phyloP scores from a whole-genome alignment of 176 grass and related monocot genomes.

The Calamus simplicifolius region DNA sequence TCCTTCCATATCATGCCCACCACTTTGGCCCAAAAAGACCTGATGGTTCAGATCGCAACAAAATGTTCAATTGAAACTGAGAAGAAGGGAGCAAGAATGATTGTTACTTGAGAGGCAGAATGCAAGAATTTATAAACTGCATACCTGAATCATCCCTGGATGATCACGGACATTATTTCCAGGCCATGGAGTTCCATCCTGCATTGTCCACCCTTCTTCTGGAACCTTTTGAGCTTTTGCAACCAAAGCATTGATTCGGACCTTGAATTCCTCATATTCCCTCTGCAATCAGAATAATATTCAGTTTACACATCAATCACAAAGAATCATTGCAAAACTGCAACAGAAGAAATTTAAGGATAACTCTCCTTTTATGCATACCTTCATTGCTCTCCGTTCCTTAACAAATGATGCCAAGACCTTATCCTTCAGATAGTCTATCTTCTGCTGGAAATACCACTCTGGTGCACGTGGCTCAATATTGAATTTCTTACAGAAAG shows the following conservation, averaged over 20 bases:
- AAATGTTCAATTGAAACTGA: slow-evolving; percentile 8
- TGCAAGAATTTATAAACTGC: background rate
- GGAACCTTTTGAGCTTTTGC: slow-evolving; percentile 86
- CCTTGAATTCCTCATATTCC: slow-evolving; percentile 92
- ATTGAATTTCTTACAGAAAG: slow-evolving; percentile 82
- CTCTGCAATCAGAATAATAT: slow-evolving; percentile 41
- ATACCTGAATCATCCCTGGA: slow-evolving; percentile 96
- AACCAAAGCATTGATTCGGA: slow-evolving; percentile 88
- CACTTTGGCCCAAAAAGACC: slow-evolving; percentile 97
- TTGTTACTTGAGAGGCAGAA: no score
- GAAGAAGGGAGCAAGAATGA: no score
- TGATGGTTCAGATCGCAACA: slow-evolving; percentile 22
- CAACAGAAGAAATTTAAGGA: slow-evolving; percentile 3
- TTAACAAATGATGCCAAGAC: slow-evolving; percentile 66
- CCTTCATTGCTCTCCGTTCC: slow-evolving; percentile 95
- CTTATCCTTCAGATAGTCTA: slow-evolving; percentile 93
- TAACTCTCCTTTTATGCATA: background rate
- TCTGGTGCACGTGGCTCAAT: slow-evolving; percentile 82
- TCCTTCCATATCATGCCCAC: slow-evolving; percentile 73
- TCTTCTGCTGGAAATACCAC: slow-evolving; percentile 88
- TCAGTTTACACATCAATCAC: background rate
- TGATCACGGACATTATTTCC: slow-evolving; percentile 92
- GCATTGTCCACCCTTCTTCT: slow-evolving; percentile 97
- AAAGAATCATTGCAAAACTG: slow-evolving; percentile 4
- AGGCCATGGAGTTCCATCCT: slow-evolving; percentile 90